Conservation (phyloP, 202 grass and related monocot genomes). For the Alloteropsis angusta region DNA sequence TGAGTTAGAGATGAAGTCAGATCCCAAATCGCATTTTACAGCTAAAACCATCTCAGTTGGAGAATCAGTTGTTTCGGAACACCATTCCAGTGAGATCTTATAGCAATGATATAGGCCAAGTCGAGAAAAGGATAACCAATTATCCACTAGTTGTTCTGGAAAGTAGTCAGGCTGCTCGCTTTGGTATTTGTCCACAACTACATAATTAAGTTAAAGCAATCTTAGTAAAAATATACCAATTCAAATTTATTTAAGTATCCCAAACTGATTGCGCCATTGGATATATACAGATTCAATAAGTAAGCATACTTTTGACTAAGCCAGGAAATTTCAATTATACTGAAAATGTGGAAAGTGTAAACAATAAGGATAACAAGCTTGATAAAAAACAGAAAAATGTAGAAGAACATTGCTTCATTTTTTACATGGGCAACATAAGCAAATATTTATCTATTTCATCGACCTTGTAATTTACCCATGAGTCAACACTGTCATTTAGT, state of each 20-base stretch:
- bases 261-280: too few species aligned
- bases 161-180: slow-evolving; percentile 55
- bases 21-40: slow-evolving; percentile 51
- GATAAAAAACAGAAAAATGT: too few species aligned
- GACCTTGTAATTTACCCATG: too few species aligned
- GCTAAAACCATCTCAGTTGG: slow-evolving; percentile 47
- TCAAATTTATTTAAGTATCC: not conserved
- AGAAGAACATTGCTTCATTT: too few species aligned
- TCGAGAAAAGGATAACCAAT: slow-evolving; percentile 49
- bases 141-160: slow-evolving; percentile 58
- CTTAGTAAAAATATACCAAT: not conserved
- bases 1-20: slow-evolving; percentile 37
- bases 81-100: slow-evolving; percentile 41
- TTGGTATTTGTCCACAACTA: slow-evolving; percentile 47
- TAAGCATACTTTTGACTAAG: too few species aligned
- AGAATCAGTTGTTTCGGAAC: not conserved
- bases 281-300: too few species aligned
- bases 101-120: slow-evolving; percentile 70
- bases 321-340: too few species aligned
- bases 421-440: too few species aligned
- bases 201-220: not conserved
- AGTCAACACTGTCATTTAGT: too few species aligned
- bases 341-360: too few species aligned
- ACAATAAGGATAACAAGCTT: too few species aligned
- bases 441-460: too few species aligned